Base-by-base conservation (phyloP, 306 rosid genomes). In the Dryas octopetala region DNA sequence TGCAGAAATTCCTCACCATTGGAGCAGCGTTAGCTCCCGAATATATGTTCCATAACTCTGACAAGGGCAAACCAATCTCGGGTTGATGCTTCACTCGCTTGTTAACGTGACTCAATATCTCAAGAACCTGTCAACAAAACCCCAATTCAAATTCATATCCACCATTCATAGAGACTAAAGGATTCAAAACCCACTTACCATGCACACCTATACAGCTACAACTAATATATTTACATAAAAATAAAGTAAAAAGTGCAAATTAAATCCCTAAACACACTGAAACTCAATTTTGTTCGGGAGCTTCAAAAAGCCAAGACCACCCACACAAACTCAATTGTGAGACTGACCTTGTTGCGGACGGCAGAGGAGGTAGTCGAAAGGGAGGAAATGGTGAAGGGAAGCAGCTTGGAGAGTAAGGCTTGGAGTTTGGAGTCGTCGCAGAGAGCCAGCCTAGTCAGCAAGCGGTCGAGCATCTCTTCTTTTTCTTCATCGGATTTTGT, bases 81-180 rank as follows among this genome's bases (percentile, higher is more conserved):
- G 89, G 84, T 70, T 88, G 96, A 46, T 88, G 96, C 81, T 94
- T 94, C 80, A 94, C 98, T 86, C 98, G 88, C 88, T 94, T 91
- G 88, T 94, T 94, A 57, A 94, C 91, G n/a, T 94, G 98, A 81
- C 95, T 90, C 91, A 95, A 85, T 77, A 95, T 95, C 89, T 95
- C 98, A 70, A 95, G 89, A 78, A 95, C 98, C 98, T 95, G 84
- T 32, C 45, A 43, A 49, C 38, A 11, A 43, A 58, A 11, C 4
- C 65, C 40, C 43, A 44, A 57, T 71, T 32, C 38, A 32, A 32
- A 32, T 32, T 32, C 23, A 23, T 23, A 23, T 23, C 23, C 23
- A 0, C 23, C 23, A 23, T 23, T 23, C 38, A 32, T 32, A 32
- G 38, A 32, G 38, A 32, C 38, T 32, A 11, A 44, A 44, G 23